Conservation (phyloP, 1,284 basidiomycete species). For the Cryptococcus neoformans region DNA sequence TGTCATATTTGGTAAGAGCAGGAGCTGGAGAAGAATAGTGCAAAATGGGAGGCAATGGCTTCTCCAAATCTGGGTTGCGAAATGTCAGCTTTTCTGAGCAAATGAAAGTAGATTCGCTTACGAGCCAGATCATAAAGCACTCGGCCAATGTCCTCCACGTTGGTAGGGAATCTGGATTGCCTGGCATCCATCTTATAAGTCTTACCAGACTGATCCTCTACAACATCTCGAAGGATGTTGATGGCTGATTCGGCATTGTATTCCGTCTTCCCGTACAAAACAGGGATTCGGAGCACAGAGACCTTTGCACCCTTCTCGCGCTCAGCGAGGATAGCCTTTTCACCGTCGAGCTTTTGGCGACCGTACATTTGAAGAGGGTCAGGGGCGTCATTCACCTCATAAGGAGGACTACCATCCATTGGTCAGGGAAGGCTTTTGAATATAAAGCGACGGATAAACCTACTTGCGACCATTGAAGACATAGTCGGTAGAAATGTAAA, state of each 20-base stretch:
- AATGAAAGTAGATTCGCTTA: slow-evolving; percentile 13
- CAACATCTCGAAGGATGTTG: slow-evolving; percentile 51
- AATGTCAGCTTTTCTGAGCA: neutral
- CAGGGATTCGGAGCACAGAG: slow-evolving; percentile 50
- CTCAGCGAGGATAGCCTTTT: slow-evolving; percentile 36
- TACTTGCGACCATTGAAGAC: slow-evolving; percentile 46
- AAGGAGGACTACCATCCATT: slow-evolving; percentile 46
- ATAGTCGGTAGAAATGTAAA: slow-evolving; percentile 54
- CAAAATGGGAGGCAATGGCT: slow-evolving; percentile 42
- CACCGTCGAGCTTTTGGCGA: slow-evolving; percentile 44
- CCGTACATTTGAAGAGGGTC: slow-evolving; percentile 55
- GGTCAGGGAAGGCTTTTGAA: neutral
- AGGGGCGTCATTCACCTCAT: slow-evolving; percentile 48
- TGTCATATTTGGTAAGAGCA: slow-evolving; percentile 53
- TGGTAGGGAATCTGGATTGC: slow-evolving; percentile 53
- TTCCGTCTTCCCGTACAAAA: slow-evolving; percentile 50
- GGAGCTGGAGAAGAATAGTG: slow-evolving; percentile 52
- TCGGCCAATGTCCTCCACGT: slow-evolving; percentile 51
- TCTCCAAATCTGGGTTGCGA: slow-evolving; percentile 20
- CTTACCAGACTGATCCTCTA: slow-evolving; percentile 51
- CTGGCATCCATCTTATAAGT: slow-evolving; percentile 50
- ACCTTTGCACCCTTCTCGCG: slow-evolving; percentile 30
- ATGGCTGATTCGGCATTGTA: slow-evolving; percentile 52
- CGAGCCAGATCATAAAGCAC: slow-evolving; percentile 48
- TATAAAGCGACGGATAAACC: slow-evolving; percentile 4